A percentile compares a stretch with the other conserved stretches of the same genome.
Evolutionary conservation across 1,284 basidiomycete species (phyloP).

Genomic region (Apiotrichum mycotoxinovorans): DNA sequence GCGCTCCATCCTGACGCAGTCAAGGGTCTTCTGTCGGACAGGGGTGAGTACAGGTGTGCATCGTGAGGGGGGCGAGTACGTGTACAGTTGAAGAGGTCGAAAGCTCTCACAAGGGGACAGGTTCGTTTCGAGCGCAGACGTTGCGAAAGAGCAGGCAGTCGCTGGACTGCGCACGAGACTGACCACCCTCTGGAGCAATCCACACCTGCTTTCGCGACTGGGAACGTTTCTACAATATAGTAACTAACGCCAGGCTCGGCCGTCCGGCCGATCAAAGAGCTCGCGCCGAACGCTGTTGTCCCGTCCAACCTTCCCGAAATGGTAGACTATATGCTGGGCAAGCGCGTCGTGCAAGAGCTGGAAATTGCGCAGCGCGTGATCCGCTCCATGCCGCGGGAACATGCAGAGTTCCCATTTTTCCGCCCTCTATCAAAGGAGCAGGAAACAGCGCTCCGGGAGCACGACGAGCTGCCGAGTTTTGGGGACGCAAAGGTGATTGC

Average conservation of each 20-base stretch:
- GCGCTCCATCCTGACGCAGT: conserved; percentile 14
- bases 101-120: background rate
- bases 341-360: conserved; percentile 21
- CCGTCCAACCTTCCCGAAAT: conserved; percentile 5
- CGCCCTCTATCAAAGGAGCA: background rate
- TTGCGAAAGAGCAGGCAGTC: too few species aligned
- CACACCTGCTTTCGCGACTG: too few species aligned
- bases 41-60: background rate
- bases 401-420: background rate
- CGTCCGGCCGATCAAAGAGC: background rate
- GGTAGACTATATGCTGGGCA: conserved; percentile 16
- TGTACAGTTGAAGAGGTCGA: background rate
- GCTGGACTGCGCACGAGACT: too few species aligned
- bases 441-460: background rate
- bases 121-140: too few species aligned
- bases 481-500: background rate
- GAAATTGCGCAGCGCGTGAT: conserved; percentile 13
- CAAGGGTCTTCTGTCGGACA: background rate
- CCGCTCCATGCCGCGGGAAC: too few species aligned
- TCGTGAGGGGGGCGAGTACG: background rate
- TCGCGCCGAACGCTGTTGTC: background rate
- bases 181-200: too few species aligned
- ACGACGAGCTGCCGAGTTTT: conserved; percentile 1
- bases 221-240: too few species aligned
- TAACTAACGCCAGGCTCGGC: background rate